Evolutionary conservation across 2,329 filamentous ascomycete species (phyloP), one percentile per base, ranked within the genome.

Genomic region (Aspergillus uvarum): DNA sequence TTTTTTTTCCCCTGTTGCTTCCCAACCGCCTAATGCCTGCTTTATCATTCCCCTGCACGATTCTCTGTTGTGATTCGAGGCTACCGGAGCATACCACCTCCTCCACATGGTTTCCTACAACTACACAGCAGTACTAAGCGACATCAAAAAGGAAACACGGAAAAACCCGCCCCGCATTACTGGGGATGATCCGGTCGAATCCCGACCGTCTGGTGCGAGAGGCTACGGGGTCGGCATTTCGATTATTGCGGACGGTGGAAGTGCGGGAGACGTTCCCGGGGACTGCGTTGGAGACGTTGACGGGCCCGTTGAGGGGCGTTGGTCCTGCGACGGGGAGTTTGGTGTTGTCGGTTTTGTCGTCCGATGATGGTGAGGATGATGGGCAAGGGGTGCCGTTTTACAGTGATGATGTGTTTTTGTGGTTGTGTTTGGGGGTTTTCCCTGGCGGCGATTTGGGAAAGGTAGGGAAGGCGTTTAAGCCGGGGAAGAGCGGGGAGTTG

Each of bases 241-340:
- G 8, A 22, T 47, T 38, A n/a, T 12, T 26, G 16, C 16, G 11
- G 24, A n/a, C 2, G 57, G n/a, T 12, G 11, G 16, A 24, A 5
- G 2, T 29, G 38, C 35, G n/a, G 47, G 21, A 56, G 47, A 54
- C 8, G 63, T 76, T 76, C 47, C 74, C 75, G 2, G 68, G 67
- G n/a, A 21, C 62, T 1, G 70, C 68, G 19, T 60, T 80, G 2
- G 70, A 77, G 16, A 60, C 64, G 0, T 65, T 79, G 2, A 73
- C 70, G n/a, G 66, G 66, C 2, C 64, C 71, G 0, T 69, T 80
- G 5, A 74, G 74, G 7, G 78, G 77, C 5, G 74, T 80, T 2
- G 78, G 78, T 0, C 71, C 74, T 0, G 78, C 78, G 6, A 80
- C 78, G 1, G 77, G 76, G 2, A 78, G 78, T 1, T 65, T 80